Base-by-base conservation (phyloP, 2,329 filamentous ascomycete genomes). In the Emmonsiellopsis sp. region DNA sequence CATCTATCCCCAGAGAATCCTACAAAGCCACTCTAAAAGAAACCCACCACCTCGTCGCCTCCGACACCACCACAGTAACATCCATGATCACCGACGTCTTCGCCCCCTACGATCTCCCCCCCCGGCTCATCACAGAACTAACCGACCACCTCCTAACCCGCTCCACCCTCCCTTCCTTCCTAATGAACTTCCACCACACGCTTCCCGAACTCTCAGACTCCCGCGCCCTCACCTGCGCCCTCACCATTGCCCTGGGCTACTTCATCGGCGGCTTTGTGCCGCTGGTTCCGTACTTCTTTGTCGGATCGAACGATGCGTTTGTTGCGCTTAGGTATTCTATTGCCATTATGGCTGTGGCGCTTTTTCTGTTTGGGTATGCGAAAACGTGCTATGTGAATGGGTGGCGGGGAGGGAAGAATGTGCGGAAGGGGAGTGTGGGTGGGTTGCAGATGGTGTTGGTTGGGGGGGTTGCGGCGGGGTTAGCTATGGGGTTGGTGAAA, bases 241-340 rank as follows among this genome's bases (percentile, higher is more conserved):
- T 71, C 9, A 71, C 70, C 6, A 72, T 72, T 45, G 70, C 69
- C 8, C 35, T 72, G 20, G 68, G 68, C 8, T 72, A 72, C 58
- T 72, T 72, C 52, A 63, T 72, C 54, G 70, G 73, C 51, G 73
- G 73, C 1, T 71, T 76, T 43, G 67, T 76, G 11, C 77, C 78
- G 6, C 70, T 80, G 59, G 67, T 79, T 0, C 78, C 78, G 0
- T 80, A 80, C 61, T 79, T 81, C 57, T 71, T 71, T 84, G 59
- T 94, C 80, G 53, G 89, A 80, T 60, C 83, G 76, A 44, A 91
- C 85, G 69, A 96, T 89, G 57, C 86, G 77, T 76, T 92, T 90
- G 67, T 95, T 85, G 57, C 92, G 79, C 60, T 85, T 43, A 73
- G 72, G 55, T 72, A 71, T 61, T 78, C 74, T n/a, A 77, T 79